Evolutionary conservation across 2,329 filamentous ascomycete genomes (phyloP), one percentile per base, ranked within the genome.

Genomic region (Alternaria consortialis): DNA sequence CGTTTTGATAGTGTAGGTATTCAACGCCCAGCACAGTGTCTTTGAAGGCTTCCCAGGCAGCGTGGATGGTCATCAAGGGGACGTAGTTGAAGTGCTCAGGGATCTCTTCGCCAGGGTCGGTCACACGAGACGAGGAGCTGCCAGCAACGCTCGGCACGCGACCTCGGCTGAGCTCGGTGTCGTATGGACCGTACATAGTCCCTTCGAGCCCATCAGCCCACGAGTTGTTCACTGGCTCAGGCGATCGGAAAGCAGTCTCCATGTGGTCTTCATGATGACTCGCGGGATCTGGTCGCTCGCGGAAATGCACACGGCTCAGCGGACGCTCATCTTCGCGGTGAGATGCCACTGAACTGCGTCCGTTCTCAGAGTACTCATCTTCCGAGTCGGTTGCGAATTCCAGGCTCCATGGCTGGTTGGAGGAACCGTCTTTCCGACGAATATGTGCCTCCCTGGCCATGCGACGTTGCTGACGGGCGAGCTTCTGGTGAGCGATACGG

Each of bases 1-100:
- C 82, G n/a, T 81, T 80, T 64, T 85, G 83, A 61, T 81, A 84
- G 68, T 85, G 83, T 8, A 99, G 85, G 76, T 98, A 99, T 76
- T 99, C 94, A 20, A 99, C 82, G 4, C 95, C 95, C 37, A 98
- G 84, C 2, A 99, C 90, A 0, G 94, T 97, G 77, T 99, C 95
- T 66, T 94, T 87, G 79, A 99, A 98, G 0, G 92, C 91, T 37
- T 88, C 88, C 31, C 94, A 89, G 13, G 94, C 91, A 75, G 94
- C 89, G 27, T 90, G 87, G 36, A 97, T 85, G 0, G 94, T 97
- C 80, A 99, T 91, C 80, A 94, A 93, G 15, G 95, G 95, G 15
- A 98, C 94, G 73, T 95, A 97, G 36, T 91, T 92, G 77, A 93
- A 93, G 76, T 98, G 94, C 69, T 97, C 93, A 36, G 92, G 90